Conservation (phyloP, 179 eudicot genomes). For the Carnegiea gigantea region DNA sequence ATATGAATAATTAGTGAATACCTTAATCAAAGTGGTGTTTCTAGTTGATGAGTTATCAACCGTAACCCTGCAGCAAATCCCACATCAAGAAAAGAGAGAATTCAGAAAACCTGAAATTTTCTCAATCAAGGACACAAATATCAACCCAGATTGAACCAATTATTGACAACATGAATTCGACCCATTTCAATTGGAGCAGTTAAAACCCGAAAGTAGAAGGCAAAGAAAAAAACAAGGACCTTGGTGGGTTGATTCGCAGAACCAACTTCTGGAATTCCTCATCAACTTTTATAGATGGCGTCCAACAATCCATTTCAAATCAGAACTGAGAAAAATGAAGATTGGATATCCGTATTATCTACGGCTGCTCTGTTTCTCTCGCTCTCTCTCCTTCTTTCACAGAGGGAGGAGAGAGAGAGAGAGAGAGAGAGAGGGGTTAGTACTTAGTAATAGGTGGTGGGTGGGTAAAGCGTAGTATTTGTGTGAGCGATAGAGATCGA, state of each 20-base stretch:
- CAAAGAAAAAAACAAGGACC: slow-evolving; percentile 33
- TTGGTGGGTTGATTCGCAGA: slow-evolving; percentile 79
- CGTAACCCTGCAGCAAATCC: slow-evolving; percentile 61
- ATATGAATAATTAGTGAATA: slow-evolving; percentile 5
- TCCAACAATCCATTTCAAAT: slow-evolving; percentile 61
- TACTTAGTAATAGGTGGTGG: background rate
- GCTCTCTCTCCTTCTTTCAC: background rate
- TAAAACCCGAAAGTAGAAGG: background rate
- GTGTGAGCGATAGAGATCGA: slow-evolving; percentile 16
- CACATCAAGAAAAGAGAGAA: background rate
- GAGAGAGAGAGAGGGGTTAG: background rate
- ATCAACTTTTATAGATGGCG: slow-evolving; percentile 51
- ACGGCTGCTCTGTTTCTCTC: slow-evolving; percentile 6
- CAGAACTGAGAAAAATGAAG: background rate
- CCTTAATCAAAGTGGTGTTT: slow-evolving; percentile 79
- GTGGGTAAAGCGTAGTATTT: slow-evolving; percentile 9
- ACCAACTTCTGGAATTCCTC: slow-evolving; percentile 87
- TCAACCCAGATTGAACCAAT: background rate
- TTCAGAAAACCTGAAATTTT: background rate
- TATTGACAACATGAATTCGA: background rate
- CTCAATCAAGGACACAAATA: background rate
- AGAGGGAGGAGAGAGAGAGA: slow-evolving; percentile 15
- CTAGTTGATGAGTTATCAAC: slow-evolving; percentile 71
- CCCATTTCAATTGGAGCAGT: slow-evolving; percentile 17
- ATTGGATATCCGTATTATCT: background rate